Percentiles rank a stretch among this genome's conserved stretches.
These are phyloP conservation scores for Huiozyma sinensis DNA, from an alignment of 805 yeast genomes.

Conservation along the genomic window DNA sequence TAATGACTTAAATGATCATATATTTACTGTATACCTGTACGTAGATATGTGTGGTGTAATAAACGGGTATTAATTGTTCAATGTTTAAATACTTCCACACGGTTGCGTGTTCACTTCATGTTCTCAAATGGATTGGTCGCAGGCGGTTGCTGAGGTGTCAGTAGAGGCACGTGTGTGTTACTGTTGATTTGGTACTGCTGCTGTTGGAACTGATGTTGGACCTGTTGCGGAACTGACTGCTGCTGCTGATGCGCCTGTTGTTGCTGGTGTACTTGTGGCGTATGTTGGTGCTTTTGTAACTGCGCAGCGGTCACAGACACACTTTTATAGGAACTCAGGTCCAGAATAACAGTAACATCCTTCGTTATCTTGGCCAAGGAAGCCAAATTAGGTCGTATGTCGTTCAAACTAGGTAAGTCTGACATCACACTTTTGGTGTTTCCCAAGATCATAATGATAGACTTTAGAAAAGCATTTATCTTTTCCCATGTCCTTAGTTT, in stretches of 20 bases:
- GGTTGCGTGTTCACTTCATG: neutral
- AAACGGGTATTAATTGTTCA: too few relatives aligned
- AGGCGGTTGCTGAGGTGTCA: conserved; percentile 13
- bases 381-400: conserved; percentile 69
- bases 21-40: too few relatives aligned
- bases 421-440: conserved; percentile 73
- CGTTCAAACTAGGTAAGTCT: conserved; percentile 71
- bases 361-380: conserved; percentile 79
- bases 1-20: too few relatives aligned
- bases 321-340: conserved; percentile 44
- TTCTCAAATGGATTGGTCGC: conserved; percentile 14
- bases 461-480: conserved; percentile 67
- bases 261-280: conserved; percentile 7
- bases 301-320: conserved; percentile 16
- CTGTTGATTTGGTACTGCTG: conserved; percentile 6
- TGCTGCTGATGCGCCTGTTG: conserved; percentile 2
- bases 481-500: conserved; percentile 75
- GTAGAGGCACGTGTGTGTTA: conserved; percentile 11
- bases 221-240: conserved; percentile 4
- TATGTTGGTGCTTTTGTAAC: conserved; percentile 11
- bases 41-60: too few relatives aligned
- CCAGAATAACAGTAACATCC: conserved; percentile 81
- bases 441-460: conserved; percentile 74
- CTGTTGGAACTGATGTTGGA: conserved; percentile 1
- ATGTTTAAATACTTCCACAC: neutral